Base-by-base conservation (phyloP, 441 rosid species). In the Theobroma grandiflorum region DNA sequence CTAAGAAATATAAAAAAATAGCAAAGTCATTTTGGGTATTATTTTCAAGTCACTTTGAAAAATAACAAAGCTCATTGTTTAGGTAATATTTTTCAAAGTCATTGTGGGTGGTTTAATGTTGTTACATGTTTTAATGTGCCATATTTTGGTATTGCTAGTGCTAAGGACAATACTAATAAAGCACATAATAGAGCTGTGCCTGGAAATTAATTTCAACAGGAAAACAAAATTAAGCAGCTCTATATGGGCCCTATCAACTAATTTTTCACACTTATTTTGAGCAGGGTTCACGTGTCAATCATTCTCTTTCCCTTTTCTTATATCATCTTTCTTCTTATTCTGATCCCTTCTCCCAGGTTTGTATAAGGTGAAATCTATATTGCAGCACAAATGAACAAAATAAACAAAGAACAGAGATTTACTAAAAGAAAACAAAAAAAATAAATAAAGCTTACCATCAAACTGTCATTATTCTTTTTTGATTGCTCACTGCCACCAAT, bases 401-500 rank as follows among this genome's bases (percentile, higher is more conserved):
- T 53, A 53, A 5, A 20, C n/a, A 65, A 49, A 11, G 20, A 66
- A 15, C 33, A 37, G 15, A 37, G 16, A 53, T 12, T 47, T 10
- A 52, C 35, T 1, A 43, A 20, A 3, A 26, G 37, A 20, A 15
- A 61, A 37, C 14, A 22, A 74, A 42, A 12, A 61, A 47, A 57
- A 31, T 4, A 47, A 18, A 18, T 33, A 7, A 16, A 50, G 57
- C 93, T 86, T 72, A 90, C 97, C 83, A 68, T 42, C 52, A 53
- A 77, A 66, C 75, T 66, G 79, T 84, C 82, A 82, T 26, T 83
- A 69, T 75, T 85, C 84, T 87, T 91, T 87, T 86, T 88, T 4
- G 95, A 84, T 79, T 89, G 90, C 79, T 91, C 91, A 67, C 82
- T 82, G 71, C 98, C 92, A 77, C 97, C 95, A 82, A 97, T 91